Evolutionary conservation across 371 early-diverging fungal species (phyloP).

Genomic region (Mucor piriformis): DNA sequence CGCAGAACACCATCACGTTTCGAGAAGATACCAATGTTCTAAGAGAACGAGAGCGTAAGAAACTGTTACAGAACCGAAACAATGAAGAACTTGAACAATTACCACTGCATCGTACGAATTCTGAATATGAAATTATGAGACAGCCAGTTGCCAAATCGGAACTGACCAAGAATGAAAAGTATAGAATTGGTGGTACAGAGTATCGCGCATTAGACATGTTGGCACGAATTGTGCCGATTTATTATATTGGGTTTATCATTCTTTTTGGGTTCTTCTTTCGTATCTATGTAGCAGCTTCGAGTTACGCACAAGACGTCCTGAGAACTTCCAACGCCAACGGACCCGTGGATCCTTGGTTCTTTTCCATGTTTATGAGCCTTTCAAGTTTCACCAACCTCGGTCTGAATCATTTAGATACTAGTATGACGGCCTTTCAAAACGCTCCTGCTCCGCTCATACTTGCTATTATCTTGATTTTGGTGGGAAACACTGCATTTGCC

Average conservation of each 20-base stretch:
- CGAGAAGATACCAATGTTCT: slow-evolving; percentile 30
- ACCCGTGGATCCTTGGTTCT: slow-evolving; percentile 47
- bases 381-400: slow-evolving; percentile 50
- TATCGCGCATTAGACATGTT: slow-evolving; percentile 43
- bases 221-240: slow-evolving; percentile 33
- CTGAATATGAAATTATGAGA: slow-evolving; percentile 30
- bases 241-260: slow-evolving; percentile 30
- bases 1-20: slow-evolving; percentile 27
- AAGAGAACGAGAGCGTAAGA: slow-evolving; percentile 26
- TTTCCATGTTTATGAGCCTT: slow-evolving; percentile 44
- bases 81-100: slow-evolving; percentile 2
- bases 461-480: slow-evolving; percentile 36
- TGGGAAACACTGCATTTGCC: slow-evolving; percentile 52
- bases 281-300: slow-evolving; percentile 36
- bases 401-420: slow-evolving; percentile 41
- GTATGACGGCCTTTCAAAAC: slow-evolving; percentile 49
- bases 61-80: slow-evolving; percentile 12
- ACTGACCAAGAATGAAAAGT: slow-evolving; percentile 37
- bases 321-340: slow-evolving; percentile 34
- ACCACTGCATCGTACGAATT: slow-evolving; percentile 19
- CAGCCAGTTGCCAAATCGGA: slow-evolving; percentile 28
- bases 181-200: slow-evolving; percentile 44
- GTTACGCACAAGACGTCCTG: slow-evolving; percentile 34
- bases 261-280: slow-evolving; percentile 35
- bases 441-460: slow-evolving; percentile 43